Evolutionary conservation across 1,139 yeast species (phyloP), one percentile per base, ranked within the genome.

Genomic region (Saccharomyces hybrid): DNA sequence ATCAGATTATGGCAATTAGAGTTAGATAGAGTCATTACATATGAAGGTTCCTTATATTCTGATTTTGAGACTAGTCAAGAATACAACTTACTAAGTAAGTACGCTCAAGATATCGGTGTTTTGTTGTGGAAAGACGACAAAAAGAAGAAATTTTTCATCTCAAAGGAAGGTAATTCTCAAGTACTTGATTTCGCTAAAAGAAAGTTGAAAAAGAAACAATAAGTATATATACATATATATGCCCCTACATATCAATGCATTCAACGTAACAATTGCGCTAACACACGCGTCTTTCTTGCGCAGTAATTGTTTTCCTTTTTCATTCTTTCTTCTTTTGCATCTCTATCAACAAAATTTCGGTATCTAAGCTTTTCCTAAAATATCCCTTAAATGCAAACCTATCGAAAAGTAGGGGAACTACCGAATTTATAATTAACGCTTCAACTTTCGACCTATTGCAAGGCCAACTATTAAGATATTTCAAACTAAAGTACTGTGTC

Each of bases 1-100:
- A 88, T 93, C 61, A 85, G 84, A 66, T 76, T 93, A 54, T 93
- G 99, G 99, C 99, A 93, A 72, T 76, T 93, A 59, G 99, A 93
- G 67, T 73, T 91, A 74, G 99, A 93, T 68, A 80, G 99, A 71
- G 88, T 93, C 59, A 85, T 87, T 64, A 83, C 96, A 0, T 88
- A 84, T 54, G 90, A 85, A 46, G 99, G 99, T 0, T 91, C 85
- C 59, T 71, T 93, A 52, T 93, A 88, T 71, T 85, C 89, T 54
- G 97, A 91, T 64, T 93, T 93, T 68, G 76, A 84, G 27, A 85
- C 78, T 58, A 86, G 81, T 55, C 81, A 82, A 59, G 99, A 95
- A 67, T 93, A 81, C 67, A 88, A 85, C 49, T 75, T 81, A 32
- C 76, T 90, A 48, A 79, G 82, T 41, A 81, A 79, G 53, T 95